Evolutionary conservation across 2,329 filamentous ascomycete genomes (phyloP).

Genomic region (Alternaria consortialis): DNA sequence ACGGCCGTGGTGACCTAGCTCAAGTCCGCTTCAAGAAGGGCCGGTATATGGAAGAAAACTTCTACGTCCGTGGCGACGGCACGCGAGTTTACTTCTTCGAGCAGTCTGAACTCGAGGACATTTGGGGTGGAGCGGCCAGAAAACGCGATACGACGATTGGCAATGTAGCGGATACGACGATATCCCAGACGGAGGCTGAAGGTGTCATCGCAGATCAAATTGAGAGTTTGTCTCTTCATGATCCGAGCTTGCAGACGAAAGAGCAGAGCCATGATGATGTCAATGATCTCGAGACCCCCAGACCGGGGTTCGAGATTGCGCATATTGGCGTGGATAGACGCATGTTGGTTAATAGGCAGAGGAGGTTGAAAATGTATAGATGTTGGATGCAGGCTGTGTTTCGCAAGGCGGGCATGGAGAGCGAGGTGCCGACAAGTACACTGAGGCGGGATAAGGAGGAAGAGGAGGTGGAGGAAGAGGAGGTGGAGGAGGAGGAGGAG

Average conservation of each 20-base stretch:
- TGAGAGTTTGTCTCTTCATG: constrained; percentile 11
- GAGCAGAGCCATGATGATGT: constrained; percentile 9
- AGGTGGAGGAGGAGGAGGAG: constrained; percentile 18
- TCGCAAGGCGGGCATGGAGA: constrained; percentile 62
- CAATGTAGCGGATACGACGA: constrained; percentile 6
- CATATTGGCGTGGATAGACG: constrained; percentile 86
- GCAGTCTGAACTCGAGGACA: constrained; percentile 77
- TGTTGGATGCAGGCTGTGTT: constrained; percentile 94
- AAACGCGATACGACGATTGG: constrained; percentile 7
- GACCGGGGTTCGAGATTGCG: constrained; percentile 68
- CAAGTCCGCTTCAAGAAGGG: constrained; percentile 98
- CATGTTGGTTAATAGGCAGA: constrained; percentile 89
- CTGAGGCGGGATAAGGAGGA: constrained; percentile 38
- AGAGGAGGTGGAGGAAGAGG: constrained; percentile 16
- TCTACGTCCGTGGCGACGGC: constrained; percentile 94
- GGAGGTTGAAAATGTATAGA: constrained; percentile 96
- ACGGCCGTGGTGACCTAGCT: constrained; percentile 92
- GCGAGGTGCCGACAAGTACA: constrained; percentile 46
- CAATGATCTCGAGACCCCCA: constrained; percentile 12
- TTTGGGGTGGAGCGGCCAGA: constrained; percentile 70
- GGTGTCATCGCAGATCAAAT: constrained; percentile 7
- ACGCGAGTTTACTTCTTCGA: constrained; percentile 99
- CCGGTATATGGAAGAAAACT: constrained; percentile 93
- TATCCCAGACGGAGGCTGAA: not conserved
- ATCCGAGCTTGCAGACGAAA: not conserved